Conservation (phyloP, 2,329 filamentous ascomycete species). For the Emergomyces africanus region DNA sequence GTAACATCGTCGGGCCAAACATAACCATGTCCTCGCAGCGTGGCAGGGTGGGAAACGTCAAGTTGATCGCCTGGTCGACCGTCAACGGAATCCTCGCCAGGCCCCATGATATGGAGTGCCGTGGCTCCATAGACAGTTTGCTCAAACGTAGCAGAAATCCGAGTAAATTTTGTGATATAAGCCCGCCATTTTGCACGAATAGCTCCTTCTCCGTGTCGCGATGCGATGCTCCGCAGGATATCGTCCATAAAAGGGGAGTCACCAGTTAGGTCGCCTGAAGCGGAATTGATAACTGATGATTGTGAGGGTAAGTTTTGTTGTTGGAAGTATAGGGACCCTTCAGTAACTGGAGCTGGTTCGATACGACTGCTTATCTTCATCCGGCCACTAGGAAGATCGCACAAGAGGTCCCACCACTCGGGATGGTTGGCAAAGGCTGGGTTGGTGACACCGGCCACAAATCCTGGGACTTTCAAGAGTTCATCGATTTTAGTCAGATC, state of each 20-base stretch:
- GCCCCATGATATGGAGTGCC: conserved; percentile 66
- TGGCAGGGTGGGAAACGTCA: conserved; percentile 33
- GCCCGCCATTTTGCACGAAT: conserved; percentile 87
- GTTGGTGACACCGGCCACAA: conserved; percentile 96
- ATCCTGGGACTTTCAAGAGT: conserved; percentile 86
- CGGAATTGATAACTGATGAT: conserved; percentile 12
- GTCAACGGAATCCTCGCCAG: conserved; percentile 45
- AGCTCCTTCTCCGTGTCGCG: conserved; percentile 77
- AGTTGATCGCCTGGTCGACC: conserved; percentile 25
- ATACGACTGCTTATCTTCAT: conserved; percentile 91
- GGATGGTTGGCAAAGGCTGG: conserved; percentile 89
- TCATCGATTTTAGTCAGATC: conserved; percentile 97
- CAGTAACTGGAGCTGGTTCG: conserved; percentile 65
- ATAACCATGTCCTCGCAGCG: conserved; percentile 73
- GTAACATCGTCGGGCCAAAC: conserved; percentile 80
- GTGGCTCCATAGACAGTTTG: conserved; percentile 91
- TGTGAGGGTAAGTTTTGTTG: conserved; percentile 42
- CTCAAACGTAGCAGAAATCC: conserved; percentile 86
- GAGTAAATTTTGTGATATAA: conserved; percentile 89
- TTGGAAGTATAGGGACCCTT: conserved; percentile 78
- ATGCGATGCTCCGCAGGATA: conserved; percentile 68
- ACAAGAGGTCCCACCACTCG: conserved; percentile 97
- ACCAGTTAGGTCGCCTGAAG: conserved; percentile 57
- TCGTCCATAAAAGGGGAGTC: conserved; percentile 83
- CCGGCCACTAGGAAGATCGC: conserved; percentile 79